Evolutionary conservation across 2,329 filamentous ascomycete species (phyloP).

Genomic region (Cladorrhinum sp.): DNA sequence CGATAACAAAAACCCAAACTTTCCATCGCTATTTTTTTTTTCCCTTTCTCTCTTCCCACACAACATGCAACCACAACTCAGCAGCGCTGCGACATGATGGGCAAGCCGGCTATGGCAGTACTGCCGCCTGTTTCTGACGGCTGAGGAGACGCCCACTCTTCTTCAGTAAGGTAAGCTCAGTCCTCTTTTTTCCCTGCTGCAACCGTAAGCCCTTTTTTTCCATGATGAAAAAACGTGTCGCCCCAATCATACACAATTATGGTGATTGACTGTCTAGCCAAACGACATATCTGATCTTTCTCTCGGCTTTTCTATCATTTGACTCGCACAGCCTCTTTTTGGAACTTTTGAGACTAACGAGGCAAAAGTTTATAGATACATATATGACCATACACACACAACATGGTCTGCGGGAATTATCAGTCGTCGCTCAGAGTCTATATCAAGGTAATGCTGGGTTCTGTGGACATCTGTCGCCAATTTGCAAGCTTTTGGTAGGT

Average conservation of each 20-base stretch:
- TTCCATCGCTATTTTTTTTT: neutral
- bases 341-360: constrained; percentile 15
- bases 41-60: constrained; percentile 1
- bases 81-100: neutral
- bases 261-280: constrained; percentile 55
- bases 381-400: too few species aligned
- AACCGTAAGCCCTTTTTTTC: neutral
- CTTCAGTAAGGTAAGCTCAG: constrained; percentile 23
- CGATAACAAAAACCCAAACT: constrained; percentile 9
- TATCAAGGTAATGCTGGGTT: too few species aligned
- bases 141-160: neutral
- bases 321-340: neutral
- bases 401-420: neutral
- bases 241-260: constrained; percentile 56
- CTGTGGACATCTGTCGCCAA: neutral
- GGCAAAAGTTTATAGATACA: constrained; percentile 14
- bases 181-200: neutral
- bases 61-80: neutral
- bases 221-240: constrained; percentile 56
- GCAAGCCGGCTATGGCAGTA: neutral
- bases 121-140: neutral
- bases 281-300: constrained; percentile 44
- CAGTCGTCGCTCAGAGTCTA: neutral
- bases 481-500: constrained; percentile 23
- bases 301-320: neutral